Base-by-base conservation (phyloP, 1,139 yeast species). In the Scheffersomyces quercinus region DNA sequence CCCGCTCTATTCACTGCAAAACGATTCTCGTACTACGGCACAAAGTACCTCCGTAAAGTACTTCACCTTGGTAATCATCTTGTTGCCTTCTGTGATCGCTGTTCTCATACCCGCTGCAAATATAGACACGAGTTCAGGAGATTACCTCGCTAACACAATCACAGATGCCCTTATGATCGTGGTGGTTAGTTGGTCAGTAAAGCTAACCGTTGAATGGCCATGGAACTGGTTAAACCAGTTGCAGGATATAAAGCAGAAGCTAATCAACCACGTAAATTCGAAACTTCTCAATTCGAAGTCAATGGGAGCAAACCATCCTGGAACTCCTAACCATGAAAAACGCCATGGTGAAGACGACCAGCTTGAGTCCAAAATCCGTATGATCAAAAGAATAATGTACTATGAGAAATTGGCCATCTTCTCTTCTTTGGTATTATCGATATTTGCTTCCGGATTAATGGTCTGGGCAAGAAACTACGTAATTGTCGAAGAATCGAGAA, bases 201-300 rank as follows among this genome's bases (percentile, higher is more conserved):
- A 58, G 41, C 55, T 58, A 34, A 50, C 62, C 2, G 55, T 61
- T 26, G 72, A 68, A 38, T 68, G 73, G 73, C 73, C 74, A 1
- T 68, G 70, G 67, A 50, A 51, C 11, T 67, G 73, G 74, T 46
- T 61, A 12, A 45, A 53, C n/a, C 60, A 59, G 33, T 50, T 69
- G 13, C 53, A 53, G 36, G 50, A 48, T 5, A 47, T 62, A 6
- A 65, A 61, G 40, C 37, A 38, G 1, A 52, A 46, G 30, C 37
- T 64, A 31, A 44, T 62, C 5, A 48, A 50, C 35, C 52, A 59
- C 34, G 45, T 54, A 30, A 56, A 56, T 33, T 52, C 60, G 5
- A 35, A 43, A 3, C 35, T 56, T n/a, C 47, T 46, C 28, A 37
- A 35, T 8, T 37, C 41, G 24, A 30, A 37, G 13, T 20, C 26